Evolutionary conservation across 495 filamentous ascomycete species (phyloP), one percentile per base, ranked within the genome.

Genomic region (Apodospora peruviana): DNA sequence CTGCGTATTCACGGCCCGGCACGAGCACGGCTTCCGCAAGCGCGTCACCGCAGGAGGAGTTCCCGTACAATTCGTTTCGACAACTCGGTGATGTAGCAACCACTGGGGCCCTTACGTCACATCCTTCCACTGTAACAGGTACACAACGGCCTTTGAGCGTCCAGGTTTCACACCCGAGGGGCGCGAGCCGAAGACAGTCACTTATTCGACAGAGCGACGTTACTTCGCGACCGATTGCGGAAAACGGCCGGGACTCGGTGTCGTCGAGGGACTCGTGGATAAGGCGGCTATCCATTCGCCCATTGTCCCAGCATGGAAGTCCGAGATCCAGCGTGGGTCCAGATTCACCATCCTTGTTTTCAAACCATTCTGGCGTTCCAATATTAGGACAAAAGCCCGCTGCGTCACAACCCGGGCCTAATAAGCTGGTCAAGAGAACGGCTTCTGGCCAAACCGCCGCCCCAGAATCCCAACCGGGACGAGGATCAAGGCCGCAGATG

Each of bases 381-480:
- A 86, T 86, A 22, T 59, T 86, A 21, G 53, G 53, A 57, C 73
- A 14, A 55, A 61, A 29, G 32, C 52, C 38, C 52, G 60, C 45
- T 64, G 75, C 11, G 44, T 64, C 12, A 64, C 70, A 78, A 49
- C 61, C 76, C 50, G 57, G 75, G 34, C 82, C 86, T 14, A 96
- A 96, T 67, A 96, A 94, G 68, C 72, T 96, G 20, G 84, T 96
- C 24, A 97, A 96, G 69, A 83, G 91, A 47, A 74, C 82, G 38
- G 74, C 82, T 11, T 87, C 90, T 16, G 53, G 59, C 17, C 62
- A 64, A 38, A 74, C 82, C 25, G 74, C 76, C 49, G 71, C 48
- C 61, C 62, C 67, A 69, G 50, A 62, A 52, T 35, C 46, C 44
- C 45, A 52, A 43, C 45, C 52, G 60, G 45, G 67, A 48, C 66